These are phyloP conservation scores for Fusarium pilosicola DNA, from an alignment of 2,329 filamentous ascomycete species.

Conservation along the genomic window DNA sequence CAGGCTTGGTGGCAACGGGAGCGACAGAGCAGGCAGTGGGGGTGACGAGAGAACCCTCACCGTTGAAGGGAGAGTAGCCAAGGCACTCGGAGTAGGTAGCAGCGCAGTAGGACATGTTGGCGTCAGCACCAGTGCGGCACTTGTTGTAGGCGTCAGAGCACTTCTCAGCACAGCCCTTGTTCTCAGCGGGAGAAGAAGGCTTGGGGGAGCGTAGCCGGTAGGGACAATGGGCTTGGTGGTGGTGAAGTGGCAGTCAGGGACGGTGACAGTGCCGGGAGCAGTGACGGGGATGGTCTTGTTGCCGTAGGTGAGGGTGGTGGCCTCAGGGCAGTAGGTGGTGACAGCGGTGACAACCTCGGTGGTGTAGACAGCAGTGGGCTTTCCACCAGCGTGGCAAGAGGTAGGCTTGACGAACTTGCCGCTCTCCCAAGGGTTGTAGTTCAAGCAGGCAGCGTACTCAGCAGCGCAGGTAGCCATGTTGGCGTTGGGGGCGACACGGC, in stretches of 20 bases:
- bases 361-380: constrained; percentile 23
- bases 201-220: constrained; percentile 26
- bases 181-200: constrained; percentile 13
- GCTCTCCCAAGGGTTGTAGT: constrained; percentile 40
- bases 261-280: constrained; percentile 23
- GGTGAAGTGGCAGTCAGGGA: constrained; percentile 24
- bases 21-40: constrained; percentile 37
- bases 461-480: constrained; percentile 42
- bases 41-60: constrained; percentile 17
- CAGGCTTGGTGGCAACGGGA: constrained; percentile 13
- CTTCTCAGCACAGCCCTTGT: constrained; percentile 22
- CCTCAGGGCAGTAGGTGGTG: constrained; percentile 52
- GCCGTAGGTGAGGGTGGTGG: constrained; percentile 48
- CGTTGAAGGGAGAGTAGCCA: constrained; percentile 15
- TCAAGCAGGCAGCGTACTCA: constrained; percentile 39
- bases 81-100: constrained; percentile 4
- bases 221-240: constrained; percentile 32
- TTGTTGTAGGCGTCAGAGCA: neutral
- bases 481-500: constrained; percentile 28
- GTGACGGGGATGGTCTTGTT: constrained; percentile 41
- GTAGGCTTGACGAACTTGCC: constrained; percentile 24
- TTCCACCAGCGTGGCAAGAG: constrained; percentile 61
- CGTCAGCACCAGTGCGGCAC: neutral
- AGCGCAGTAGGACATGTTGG: constrained; percentile 13
- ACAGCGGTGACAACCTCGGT: constrained; percentile 34